A percentile compares a stretch with the other conserved stretches of the same genome.
Conservation (phyloP, 2,329 filamentous ascomycete species). For the Cladosporium colombiae region DNA sequence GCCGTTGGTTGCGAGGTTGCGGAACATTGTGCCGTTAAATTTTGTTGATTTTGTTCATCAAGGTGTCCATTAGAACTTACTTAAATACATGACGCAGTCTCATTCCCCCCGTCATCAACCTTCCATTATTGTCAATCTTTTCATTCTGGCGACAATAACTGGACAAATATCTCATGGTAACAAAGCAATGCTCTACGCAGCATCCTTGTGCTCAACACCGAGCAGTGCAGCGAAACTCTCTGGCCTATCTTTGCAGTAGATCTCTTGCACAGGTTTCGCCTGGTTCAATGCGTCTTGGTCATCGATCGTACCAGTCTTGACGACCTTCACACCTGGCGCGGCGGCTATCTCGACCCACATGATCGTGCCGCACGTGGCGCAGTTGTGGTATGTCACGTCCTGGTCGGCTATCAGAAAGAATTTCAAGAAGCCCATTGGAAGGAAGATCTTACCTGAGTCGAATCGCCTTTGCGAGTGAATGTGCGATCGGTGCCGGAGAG, state of each 20-base stretch:
- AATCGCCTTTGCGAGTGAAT: constrained; percentile 33
- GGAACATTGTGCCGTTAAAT: neutral
- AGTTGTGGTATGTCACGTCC: constrained; percentile 34
- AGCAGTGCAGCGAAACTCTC: constrained; percentile 31
- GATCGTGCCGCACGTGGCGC: constrained; percentile 34
- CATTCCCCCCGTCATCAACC: neutral
- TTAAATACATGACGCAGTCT: neutral
- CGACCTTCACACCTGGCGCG: constrained; percentile 30
- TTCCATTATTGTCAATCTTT: neutral
- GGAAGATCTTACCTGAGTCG: neutral
- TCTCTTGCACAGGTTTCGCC: constrained; percentile 31
- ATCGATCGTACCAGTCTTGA: constrained; percentile 38
- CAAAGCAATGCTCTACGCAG: neutral
- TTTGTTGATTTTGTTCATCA: neutral
- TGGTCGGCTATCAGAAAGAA: constrained; percentile 15
- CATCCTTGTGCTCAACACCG: constrained; percentile 32
- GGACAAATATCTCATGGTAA: neutral
- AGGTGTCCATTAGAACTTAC: neutral
- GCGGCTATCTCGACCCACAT: constrained; percentile 32
- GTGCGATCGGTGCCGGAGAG: constrained; percentile 31
- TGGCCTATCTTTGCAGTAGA: constrained; percentile 36
- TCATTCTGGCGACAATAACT: neutral
- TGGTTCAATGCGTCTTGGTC: constrained; percentile 28
- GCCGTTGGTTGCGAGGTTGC: neutral
- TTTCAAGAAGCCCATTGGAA: constrained; percentile 25